Evolutionary conservation across 2,329 filamentous ascomycete species (phyloP).

Genomic region (Hirsutella rhossiliensis): DNA sequence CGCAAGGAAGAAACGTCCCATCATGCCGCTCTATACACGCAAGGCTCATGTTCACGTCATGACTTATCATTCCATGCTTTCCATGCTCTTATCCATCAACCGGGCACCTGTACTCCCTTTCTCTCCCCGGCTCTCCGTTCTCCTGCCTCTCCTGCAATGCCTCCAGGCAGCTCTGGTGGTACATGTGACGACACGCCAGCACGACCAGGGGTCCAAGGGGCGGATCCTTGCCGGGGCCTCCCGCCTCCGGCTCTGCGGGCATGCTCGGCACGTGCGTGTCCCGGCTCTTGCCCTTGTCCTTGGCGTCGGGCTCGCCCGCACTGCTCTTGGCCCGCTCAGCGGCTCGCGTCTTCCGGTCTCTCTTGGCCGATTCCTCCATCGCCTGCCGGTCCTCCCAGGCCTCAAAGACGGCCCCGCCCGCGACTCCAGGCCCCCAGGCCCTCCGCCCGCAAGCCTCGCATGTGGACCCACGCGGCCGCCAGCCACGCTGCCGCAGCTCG

Average conservation of each 20-base stretch:
- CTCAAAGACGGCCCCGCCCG: constrained; percentile 61
- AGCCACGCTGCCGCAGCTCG: constrained; percentile 67
- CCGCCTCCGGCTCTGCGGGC: constrained; percentile 18
- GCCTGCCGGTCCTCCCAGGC: constrained; percentile 61
- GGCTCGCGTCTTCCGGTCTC: constrained; percentile 25
- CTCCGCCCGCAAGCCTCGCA: constrained; percentile 78
- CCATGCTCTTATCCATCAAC: constrained; percentile 37
- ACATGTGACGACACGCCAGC: constrained; percentile 59
- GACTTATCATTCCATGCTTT: background rate
- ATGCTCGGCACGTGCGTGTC: constrained; percentile 29
- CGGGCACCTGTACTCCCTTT: constrained; percentile 42
- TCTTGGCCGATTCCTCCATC: constrained; percentile 31
- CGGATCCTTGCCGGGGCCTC: constrained; percentile 23
- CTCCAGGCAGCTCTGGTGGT: constrained; percentile 59
- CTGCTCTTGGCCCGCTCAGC: constrained; percentile 26
- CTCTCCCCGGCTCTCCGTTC: constrained; percentile 31
- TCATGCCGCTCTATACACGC: background rate
- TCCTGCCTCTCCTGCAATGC: constrained; percentile 44
- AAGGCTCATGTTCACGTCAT: background rate
- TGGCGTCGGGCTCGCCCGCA: constrained; percentile 17
- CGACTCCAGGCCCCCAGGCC: constrained; percentile 78
- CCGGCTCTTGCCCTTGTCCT: constrained; percentile 31
- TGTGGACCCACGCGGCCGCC: constrained; percentile 74
- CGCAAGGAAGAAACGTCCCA: background rate
- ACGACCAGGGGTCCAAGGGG: constrained; percentile 54